A percentile compares a stretch with the other conserved stretches of the same genome.
Conservation (phyloP, 2,329 filamentous ascomycete genomes). For the Sporothrix luriei region DNA sequence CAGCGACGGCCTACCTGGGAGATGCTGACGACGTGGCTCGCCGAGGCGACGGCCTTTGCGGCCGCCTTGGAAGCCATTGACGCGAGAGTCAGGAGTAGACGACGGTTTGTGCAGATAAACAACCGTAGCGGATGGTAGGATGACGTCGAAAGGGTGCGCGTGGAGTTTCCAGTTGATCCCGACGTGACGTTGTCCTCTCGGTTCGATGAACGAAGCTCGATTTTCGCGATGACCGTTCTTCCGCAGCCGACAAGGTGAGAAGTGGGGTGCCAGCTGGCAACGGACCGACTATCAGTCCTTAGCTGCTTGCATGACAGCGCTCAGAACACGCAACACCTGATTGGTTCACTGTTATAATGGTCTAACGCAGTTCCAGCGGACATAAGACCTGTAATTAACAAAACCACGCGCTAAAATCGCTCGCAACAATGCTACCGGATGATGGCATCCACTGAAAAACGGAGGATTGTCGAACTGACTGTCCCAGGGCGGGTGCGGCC, state of each 20-base stretch:
- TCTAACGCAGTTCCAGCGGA: background rate
- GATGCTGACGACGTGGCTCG: constrained; percentile 58
- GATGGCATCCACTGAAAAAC: constrained; percentile 24
- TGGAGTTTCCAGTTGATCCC: constrained; percentile 7
- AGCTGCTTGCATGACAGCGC: constrained; percentile 24
- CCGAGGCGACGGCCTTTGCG: constrained; percentile 51
- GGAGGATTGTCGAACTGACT: background rate
- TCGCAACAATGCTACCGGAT: constrained; percentile 24
- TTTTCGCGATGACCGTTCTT: constrained; percentile 27
- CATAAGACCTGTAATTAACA: background rate
- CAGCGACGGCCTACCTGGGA: constrained; percentile 55
- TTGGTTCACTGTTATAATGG: constrained; percentile 10
- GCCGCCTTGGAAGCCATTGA: constrained; percentile 64
- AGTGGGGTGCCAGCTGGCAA: constrained; percentile 32
- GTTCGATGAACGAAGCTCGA: background rate
- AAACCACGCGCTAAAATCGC: background rate
- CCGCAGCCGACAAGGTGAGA: constrained; percentile 14
- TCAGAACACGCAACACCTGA: constrained; percentile 19
- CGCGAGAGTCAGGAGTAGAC: background rate
- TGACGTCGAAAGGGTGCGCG: constrained; percentile 1
- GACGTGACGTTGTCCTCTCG: background rate
- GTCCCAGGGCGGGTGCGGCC: constrained; percentile 15
- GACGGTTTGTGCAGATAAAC: background rate
- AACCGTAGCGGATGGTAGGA: background rate
- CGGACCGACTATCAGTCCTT: background rate